Conservation (phyloP, 768 basidiomycete genomes). For the Fibroporia radiculosa region DNA sequence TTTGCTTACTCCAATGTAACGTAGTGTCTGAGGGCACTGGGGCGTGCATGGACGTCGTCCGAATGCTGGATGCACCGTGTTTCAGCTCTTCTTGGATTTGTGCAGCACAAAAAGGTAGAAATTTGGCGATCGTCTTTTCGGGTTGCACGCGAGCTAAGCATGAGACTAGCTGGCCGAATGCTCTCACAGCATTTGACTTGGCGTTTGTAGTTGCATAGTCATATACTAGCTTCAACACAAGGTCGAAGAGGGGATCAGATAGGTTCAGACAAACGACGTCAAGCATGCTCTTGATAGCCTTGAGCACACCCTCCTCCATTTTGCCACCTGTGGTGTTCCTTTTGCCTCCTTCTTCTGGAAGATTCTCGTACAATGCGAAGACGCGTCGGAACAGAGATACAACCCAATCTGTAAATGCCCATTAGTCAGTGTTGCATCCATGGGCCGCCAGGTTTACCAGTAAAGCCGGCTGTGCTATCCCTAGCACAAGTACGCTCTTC, state of each 20-base stretch:
- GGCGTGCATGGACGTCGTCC: constrained; percentile 70
- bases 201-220: constrained; percentile 87
- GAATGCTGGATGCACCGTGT: constrained; percentile 81
- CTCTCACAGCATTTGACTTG: constrained; percentile 85
- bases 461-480: constrained; percentile 73
- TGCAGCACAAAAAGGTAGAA: constrained; percentile 66
- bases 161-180: constrained; percentile 82
- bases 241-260: constrained; percentile 72
- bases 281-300: constrained; percentile 70
- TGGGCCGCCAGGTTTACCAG: constrained; percentile 37
- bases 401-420: constrained; percentile 58
- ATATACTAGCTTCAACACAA: constrained; percentile 76
- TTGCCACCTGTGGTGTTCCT: constrained; percentile 82
- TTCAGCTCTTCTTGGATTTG: constrained; percentile 83
- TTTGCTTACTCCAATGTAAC: constrained; percentile 82
- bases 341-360: constrained; percentile 92
- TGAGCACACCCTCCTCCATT: constrained; percentile 68
- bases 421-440: neutral
- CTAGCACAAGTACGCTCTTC: constrained; percentile 69
- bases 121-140: constrained; percentile 66
- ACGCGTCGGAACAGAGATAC: constrained; percentile 70
- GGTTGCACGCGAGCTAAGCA: constrained; percentile 78
- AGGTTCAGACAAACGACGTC: constrained; percentile 79
- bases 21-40: constrained; percentile 81
- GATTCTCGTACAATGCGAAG: constrained; percentile 79